phyloP scores from a whole-genome alignment of 768 basidiomycete species.

The Amyloporia xantha region DNA sequence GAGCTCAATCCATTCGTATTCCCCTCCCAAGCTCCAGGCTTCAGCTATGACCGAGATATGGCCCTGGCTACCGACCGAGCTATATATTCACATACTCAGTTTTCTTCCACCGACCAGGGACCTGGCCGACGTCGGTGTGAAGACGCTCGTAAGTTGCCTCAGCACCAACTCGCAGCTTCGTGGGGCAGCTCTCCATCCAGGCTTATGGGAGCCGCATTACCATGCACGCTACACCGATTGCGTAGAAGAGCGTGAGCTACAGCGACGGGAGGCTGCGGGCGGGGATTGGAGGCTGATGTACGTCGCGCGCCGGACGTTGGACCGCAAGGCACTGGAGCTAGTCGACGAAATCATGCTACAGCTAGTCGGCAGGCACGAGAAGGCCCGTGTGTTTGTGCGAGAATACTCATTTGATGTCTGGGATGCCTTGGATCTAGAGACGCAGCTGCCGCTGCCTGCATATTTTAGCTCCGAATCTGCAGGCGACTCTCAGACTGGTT shows the following conservation, averaged over 20 bases:
- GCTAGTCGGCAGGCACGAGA: conserved; percentile 31
- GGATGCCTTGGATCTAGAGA: conserved; percentile 42
- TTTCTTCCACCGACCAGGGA: conserved; percentile 23
- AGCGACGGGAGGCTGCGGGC: conserved; percentile 22
- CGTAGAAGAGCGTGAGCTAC: conserved; percentile 30
- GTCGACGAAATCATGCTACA: conserved; percentile 35
- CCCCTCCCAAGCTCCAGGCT: no score
- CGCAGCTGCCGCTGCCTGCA: conserved; percentile 29
- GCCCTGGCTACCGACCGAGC: conserved; percentile 27
- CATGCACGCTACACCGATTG: conserved; percentile 39
- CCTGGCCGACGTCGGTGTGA: conserved; percentile 15
- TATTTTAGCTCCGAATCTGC: conserved; percentile 12
- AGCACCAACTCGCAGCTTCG: conserved; percentile 32
- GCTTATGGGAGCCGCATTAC: conserved; percentile 52
- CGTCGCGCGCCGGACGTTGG: conserved; percentile 36
- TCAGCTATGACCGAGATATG: no score
- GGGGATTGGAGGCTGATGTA: conserved; percentile 45
- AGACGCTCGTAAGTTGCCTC: conserved; percentile 36
- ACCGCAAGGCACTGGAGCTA: conserved; percentile 33
- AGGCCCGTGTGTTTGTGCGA: conserved; percentile 33
- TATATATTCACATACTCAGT: conserved; percentile 32
- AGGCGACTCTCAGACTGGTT: neutral
- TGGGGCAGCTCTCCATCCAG: conserved; percentile 34
- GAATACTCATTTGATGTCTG: conserved; percentile 46
- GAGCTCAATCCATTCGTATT: no score